These are phyloP conservation scores for Pinus tabuliformis DNA, from an alignment of 75 land plant genomes.

Conservation along the genomic window DNA sequence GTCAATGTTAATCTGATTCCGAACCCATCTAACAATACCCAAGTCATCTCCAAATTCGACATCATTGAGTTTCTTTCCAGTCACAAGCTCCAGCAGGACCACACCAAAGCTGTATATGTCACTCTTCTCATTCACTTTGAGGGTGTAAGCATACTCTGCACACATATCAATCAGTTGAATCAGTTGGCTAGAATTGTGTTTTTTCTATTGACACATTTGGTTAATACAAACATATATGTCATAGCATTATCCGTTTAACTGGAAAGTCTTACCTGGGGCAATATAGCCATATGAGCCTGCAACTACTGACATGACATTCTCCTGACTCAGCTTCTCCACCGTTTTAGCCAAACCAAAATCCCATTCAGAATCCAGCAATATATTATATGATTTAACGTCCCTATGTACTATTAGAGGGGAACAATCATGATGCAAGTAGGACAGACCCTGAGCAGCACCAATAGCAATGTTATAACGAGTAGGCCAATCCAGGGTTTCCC, in stretches of 20 bases:
- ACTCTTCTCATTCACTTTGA: slow-evolving; percentile 58
- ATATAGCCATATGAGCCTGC: slow-evolving; percentile 78
- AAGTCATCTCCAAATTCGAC: slow-evolving; percentile 22
- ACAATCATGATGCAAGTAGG: slow-evolving; percentile 74
- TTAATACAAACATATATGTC: too few relatives aligned
- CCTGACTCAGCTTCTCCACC: slow-evolving; percentile 29
- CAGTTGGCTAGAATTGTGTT: neutral
- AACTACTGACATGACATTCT: slow-evolving; percentile 44
- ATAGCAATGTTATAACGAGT: slow-evolving; percentile 42
- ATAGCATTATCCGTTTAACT: neutral
- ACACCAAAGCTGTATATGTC: slow-evolving; percentile 87
- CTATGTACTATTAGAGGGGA: slow-evolving; percentile 57
- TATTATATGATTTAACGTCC: slow-evolving; percentile 75
- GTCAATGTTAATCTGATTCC: slow-evolving; percentile 14
- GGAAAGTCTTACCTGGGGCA: slow-evolving; percentile 12
- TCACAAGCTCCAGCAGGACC: slow-evolving; percentile 69
- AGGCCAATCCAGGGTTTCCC: slow-evolving; percentile 44
- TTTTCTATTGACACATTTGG: too few relatives aligned
- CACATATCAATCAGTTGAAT: neutral
- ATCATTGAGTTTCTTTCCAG: slow-evolving; percentile 53
- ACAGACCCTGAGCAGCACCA: slow-evolving; percentile 58
- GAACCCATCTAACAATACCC: slow-evolving; percentile 24
- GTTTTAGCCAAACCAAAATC: slow-evolving; percentile 70
- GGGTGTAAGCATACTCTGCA: slow-evolving; percentile 62
- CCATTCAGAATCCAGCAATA: slow-evolving; percentile 48